A percentile compares a stretch with the other conserved stretches of the same genome.
These are phyloP conservation scores for Neurospora tetrasperma DNA, from an alignment of 495 filamentous ascomycete species.

Conservation along the genomic window DNA sequence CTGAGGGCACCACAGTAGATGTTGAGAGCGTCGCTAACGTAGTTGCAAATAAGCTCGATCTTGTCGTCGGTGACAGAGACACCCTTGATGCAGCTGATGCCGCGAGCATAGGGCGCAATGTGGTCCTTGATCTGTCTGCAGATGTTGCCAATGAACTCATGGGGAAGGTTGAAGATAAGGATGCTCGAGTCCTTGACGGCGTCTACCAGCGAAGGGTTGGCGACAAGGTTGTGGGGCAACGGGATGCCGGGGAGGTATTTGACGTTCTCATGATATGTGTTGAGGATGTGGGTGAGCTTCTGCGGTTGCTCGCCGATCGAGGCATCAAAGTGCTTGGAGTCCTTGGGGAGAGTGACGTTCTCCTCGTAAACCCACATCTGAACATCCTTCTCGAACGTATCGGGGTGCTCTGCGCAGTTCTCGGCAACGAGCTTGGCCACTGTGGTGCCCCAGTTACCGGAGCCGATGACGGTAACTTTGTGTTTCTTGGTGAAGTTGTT, in stretches of 20 bases:
- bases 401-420: constrained; percentile 65
- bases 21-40: constrained; percentile 74
- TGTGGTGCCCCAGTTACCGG: constrained; percentile 96
- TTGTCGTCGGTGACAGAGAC: constrained; percentile 79
- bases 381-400: constrained; percentile 77
- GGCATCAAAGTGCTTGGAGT: constrained; percentile 48
- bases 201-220: constrained; percentile 77
- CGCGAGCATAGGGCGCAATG: constrained; percentile 83
- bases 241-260: constrained; percentile 86
- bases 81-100: constrained; percentile 97
- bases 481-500: constrained; percentile 47
- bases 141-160: constrained; percentile 89
- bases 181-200: constrained; percentile 75
- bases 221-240: constrained; percentile 78
- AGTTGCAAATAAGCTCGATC: constrained; percentile 84
- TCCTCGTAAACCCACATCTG: constrained; percentile 98
- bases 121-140: constrained; percentile 79
- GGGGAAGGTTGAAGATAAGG: constrained; percentile 92
- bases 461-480: constrained; percentile 89
- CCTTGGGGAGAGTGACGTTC: constrained; percentile 60
- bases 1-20: constrained; percentile 97
- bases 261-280: constrained; percentile 86
- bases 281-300: constrained; percentile 87
- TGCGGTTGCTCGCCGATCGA: constrained; percentile 46
- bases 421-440: constrained; percentile 96